Percentiles rank a stretch among this genome's conserved stretches.
Conservation (phyloP, 768 basidiomycete species). For the Serendipita sp. region DNA sequence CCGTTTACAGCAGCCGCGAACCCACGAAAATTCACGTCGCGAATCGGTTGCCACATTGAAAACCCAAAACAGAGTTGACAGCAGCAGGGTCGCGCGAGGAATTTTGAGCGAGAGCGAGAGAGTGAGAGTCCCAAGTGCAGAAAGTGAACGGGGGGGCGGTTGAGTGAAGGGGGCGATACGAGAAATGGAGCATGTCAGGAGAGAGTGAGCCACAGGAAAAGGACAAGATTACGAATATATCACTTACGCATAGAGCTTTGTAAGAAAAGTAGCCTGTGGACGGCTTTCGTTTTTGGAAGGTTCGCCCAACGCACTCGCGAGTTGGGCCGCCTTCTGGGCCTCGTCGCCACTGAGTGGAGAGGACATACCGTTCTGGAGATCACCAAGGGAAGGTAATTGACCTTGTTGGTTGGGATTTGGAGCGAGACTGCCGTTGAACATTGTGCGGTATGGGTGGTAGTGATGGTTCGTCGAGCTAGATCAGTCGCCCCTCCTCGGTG, state of each 20-base stretch:
- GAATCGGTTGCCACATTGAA: background rate
- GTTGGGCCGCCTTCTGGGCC: background rate
- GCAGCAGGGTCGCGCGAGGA: background rate
- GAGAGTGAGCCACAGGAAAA: background rate
- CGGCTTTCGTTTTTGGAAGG: slow-evolving; percentile 58
- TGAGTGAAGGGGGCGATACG: slow-evolving; percentile 9
- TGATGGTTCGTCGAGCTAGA: background rate
- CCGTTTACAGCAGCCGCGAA: background rate
- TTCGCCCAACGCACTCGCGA: slow-evolving; percentile 3
- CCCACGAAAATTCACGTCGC: background rate
- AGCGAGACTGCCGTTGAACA: slow-evolving; percentile 1
- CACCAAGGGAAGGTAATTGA: slow-evolving; percentile 2
- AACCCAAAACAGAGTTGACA: slow-evolving; percentile 5
- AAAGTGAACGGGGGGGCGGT: slow-evolving; percentile 12
- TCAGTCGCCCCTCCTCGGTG: background rate
- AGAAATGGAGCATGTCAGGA: background rate
- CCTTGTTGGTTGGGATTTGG: background rate
- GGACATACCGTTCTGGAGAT: slow-evolving; percentile 1
- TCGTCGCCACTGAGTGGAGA: background rate
- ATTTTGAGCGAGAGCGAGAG: background rate
- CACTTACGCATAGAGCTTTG: slow-evolving; percentile 86
- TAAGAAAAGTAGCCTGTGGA: slow-evolving; percentile 88
- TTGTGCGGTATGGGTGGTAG: background rate
- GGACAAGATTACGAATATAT: background rate
- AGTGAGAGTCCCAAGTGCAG: too few species aligned